Evolutionary conservation across 805 yeast species (phyloP), one percentile per base, ranked within the genome.

Genomic region (Zygosaccharomyces lentus): DNA sequence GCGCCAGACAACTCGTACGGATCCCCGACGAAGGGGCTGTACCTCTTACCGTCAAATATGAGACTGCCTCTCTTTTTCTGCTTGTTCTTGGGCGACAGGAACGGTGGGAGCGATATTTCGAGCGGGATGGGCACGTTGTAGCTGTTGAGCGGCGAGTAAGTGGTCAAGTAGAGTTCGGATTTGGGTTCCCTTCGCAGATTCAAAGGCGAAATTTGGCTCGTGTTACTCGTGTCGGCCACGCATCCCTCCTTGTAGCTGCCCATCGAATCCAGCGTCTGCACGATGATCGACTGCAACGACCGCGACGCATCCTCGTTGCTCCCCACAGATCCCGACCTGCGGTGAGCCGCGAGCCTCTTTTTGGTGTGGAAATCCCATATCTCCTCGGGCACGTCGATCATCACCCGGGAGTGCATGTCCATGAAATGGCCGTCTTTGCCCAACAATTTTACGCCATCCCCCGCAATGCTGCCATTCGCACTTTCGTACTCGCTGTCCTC

Each of bases 31-130:
- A 47, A 60, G 6, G 62, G 57, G 29, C 68, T 68, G 48, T 70
- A 70, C 7, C 61, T 61, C 8, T 52, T 50, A 8, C 75, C 75
- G 46, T 70, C 69, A 50, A 56, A 70, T 1, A 70, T 49, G n/a
- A 70, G 51, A 19, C 66, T 62, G 2, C 47, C 43, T 35, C 68
- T 54, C 9, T 47, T 34, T 25, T 50, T 59, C 3, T 49, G 16
- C 48, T 58, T 65, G 49, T 69, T 68, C 31, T 49, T 45, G 4
- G 70, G 69, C 0, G 73, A 69, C 15, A 70, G 45, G 24, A 50
- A 56, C 4, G 74, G 74, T 8, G 75, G 75, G 7, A 70, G 48
- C 2, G 55, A 47, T 6, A 65, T 57, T 43, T 69, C 69, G 10
- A 67, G 55, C 7, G 75, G 75, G 1, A 70, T 59, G 1, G 75